A percentile compares a stretch with the other conserved stretches of the same genome.
These are phyloP conservation scores for Cyclotella kingstonii DNA, from an alignment of 108 stramenopile species.

Conservation along the genomic window DNA sequence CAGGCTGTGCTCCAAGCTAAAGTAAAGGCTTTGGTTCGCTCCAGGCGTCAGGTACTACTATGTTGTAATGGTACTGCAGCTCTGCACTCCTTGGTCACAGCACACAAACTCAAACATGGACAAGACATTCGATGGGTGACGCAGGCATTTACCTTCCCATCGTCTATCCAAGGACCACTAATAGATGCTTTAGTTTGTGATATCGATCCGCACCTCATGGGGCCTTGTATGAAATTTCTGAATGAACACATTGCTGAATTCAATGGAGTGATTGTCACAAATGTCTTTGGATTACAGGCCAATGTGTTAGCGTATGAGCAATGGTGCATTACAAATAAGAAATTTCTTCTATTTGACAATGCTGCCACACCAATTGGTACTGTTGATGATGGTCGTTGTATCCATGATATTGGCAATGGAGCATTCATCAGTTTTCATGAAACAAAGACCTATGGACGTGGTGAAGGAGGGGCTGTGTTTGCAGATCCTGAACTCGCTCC, in stretches of 20 bases:
- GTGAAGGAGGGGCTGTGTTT: conserved; percentile 10
- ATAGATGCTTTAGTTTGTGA: neutral
- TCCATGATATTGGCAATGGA: conserved; percentile 3
- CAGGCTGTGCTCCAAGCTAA: neutral
- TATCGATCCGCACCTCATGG: neutral
- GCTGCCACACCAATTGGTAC: neutral
- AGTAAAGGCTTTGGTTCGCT: neutral
- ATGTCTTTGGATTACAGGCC: neutral
- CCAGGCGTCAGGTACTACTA: neutral
- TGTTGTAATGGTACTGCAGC: neutral
- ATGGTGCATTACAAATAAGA: conserved; percentile 1
- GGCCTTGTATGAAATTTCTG: neutral
- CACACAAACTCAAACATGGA: neutral
- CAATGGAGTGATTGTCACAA: conserved; percentile 8
- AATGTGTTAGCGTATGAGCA: neutral
- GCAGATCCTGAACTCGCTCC: neutral
- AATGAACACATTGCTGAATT: neutral
- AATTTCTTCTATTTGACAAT: conserved; percentile 9
- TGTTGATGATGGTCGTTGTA: conserved; percentile 3
- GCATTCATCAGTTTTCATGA: conserved; percentile 1
- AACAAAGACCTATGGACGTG: conserved; percentile 1
- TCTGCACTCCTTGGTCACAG: conserved; percentile 2
- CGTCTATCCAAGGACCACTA: conserved; percentile 2
- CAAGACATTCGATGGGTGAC: neutral
- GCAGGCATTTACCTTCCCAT: conserved; percentile 2